Evolutionary conservation across 768 basidiomycete genomes (phyloP), one percentile per base, ranked within the genome.

Genomic region (Amanita inopinata): DNA sequence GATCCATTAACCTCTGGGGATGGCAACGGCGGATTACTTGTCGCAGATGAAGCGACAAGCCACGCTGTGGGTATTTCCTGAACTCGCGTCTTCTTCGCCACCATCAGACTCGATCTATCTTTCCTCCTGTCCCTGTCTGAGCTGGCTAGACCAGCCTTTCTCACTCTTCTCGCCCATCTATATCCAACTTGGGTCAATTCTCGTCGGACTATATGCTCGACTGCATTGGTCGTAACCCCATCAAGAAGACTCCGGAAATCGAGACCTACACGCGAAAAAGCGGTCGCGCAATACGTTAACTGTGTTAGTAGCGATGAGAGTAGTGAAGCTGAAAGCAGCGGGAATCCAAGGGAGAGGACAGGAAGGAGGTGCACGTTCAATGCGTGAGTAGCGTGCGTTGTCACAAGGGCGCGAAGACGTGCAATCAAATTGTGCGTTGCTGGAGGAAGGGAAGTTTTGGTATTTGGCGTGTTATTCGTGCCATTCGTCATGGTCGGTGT

Each of bases 181-280:
- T 57, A 51, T 18, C 55, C 51, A 0, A 73, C 73, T 0, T 58
- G 57, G 5, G 58, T 55, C 35, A 86, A 59, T 30, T 81, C 78
- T 19, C 64, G 63, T 6, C 63, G 62, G 24, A 85, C 75, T 5
- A 76, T 71, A 19, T 63, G 58, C 3, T 71, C 56, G 8, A 91
- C 80, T 1, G 85, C 83, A 33, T 65, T 60, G 28, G 70, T 69
- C 56, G 92, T 80, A 2, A 85, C 64, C n/a, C 71, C 69, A 2
- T 72, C 72, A 22, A 96, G 63, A 12, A 83, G 61, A 0, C 70
- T 61, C 23, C 81, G 76, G 60, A 99, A 98, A 56, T 96, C 93
- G 52, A 94, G 71, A 0, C 94, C 94, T 11, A 94, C 74, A n/a
- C 92, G 78, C 0, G 88, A 73, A 54, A 96, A 96, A 0, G 92